These are phyloP conservation scores for Exophiala viscosa DNA, from an alignment of 2,329 filamentous ascomycete genomes.

Conservation along the genomic window DNA sequence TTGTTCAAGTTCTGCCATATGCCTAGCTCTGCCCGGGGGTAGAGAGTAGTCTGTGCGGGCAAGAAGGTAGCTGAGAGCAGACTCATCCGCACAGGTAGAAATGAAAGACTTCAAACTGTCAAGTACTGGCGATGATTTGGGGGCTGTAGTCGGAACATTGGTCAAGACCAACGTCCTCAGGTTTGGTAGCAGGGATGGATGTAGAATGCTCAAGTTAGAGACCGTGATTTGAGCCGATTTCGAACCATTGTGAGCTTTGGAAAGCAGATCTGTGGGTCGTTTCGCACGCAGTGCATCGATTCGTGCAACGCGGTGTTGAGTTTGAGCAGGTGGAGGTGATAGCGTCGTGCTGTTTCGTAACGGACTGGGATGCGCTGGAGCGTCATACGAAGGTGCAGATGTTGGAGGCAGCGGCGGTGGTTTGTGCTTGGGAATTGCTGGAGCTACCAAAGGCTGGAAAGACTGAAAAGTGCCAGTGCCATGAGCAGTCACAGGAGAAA, in stretches of 20 bases:
- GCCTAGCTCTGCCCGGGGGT: constrained; percentile 53
- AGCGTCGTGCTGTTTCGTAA: background rate
- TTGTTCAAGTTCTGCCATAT: constrained; percentile 47
- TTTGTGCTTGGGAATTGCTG: background rate
- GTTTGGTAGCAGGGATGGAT: constrained; percentile 54
- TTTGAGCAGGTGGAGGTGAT: background rate
- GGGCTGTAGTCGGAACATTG: constrained; percentile 49
- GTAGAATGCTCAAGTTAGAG: constrained; percentile 40
- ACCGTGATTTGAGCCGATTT: constrained; percentile 29
- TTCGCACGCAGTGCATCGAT: constrained; percentile 40
- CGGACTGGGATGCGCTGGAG: background rate
- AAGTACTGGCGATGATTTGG: constrained; percentile 40
- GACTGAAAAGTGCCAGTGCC: background rate
- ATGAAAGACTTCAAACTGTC: constrained; percentile 52
- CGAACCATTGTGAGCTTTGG: constrained; percentile 2
- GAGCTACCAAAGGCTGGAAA: constrained; percentile 16
- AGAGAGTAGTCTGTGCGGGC: constrained; percentile 56
- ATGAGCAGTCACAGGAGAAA: constrained; percentile 18
- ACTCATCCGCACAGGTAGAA: constrained; percentile 54
- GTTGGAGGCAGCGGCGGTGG: background rate
- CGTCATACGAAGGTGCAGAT: background rate
- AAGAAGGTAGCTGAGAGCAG: constrained; percentile 49
- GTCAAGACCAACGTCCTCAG: constrained; percentile 55
- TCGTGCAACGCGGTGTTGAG: constrained; percentile 30
- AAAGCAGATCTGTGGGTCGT: constrained; percentile 31